Evolutionary conservation across 169 alveolate genomes (phyloP), one percentile per base, ranked within the genome.

Genomic region (Cryptosporidium andersoni): DNA sequence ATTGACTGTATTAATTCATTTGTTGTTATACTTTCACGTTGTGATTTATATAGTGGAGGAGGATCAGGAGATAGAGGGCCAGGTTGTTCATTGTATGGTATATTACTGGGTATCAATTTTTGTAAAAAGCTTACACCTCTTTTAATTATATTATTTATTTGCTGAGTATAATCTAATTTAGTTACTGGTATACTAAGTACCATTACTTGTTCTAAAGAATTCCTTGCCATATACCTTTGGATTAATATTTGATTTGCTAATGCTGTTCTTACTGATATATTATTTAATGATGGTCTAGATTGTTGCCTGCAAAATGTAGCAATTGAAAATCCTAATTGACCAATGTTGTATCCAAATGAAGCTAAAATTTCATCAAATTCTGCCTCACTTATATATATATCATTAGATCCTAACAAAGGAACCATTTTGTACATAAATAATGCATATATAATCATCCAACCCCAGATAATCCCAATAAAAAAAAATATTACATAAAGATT

Each of bases 51-150:
- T 25, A n/a, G 60, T 16, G 85, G 85, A 48, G 85, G 85, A 14
- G 85, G 85, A 37, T 66, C 85, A 9, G 85, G 85, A 14, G 85
- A 74, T 9, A 74, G 55, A 25, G 85, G 85, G 25, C 85, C 60
- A 25, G 85, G 85, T 52, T 74, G 85, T 14, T 74, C 85, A 6
- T 74, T 68, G 34, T 58, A 43, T 9, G 9, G 40, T 36, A 74
- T 55, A 25, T 74, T 58, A 39, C 43, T 12, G 9, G 85, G 85
- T 12, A 74, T 68, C 49, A 74, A 11, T 6, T 9, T 39, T 60
- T 56, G 14, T 42, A 74, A 37, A 5, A 74, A 51, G 0, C 12
- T 36, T 12, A 34, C 16, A 2, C 74, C 60, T n/a, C 40, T 58
- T 7, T 8, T 63, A 43, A 58, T 56, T n/a, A 74, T 45, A 8